Conservation (phyloP, 345 rosid species). For the Tarenaya hassleriana region DNA sequence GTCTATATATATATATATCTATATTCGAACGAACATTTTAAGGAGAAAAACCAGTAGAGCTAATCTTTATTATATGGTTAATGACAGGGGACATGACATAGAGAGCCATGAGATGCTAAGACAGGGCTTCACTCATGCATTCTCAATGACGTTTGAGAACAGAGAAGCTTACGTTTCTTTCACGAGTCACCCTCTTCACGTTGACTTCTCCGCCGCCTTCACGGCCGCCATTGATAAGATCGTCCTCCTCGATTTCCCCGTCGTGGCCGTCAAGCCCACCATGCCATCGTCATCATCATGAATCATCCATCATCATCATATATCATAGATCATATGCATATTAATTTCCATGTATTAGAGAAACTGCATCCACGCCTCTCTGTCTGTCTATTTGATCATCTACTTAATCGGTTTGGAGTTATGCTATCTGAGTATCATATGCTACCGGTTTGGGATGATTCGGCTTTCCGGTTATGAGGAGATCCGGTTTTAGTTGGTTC, state of each 20-base stretch:
- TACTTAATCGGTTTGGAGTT: too few relatives aligned
- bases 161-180: constrained; percentile 70
- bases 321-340: too few relatives aligned
- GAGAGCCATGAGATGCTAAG: constrained; percentile 86
- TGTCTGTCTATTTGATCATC: too few relatives aligned
- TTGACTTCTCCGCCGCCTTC: constrained; percentile 71
- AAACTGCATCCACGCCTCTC: too few relatives aligned
- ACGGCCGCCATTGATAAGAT: constrained; percentile 70
- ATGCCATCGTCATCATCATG: too few relatives aligned
- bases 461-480: too few relatives aligned
- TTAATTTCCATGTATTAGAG: too few relatives aligned
- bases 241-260: constrained; percentile 64
- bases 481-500: too few relatives aligned
- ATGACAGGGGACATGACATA: constrained; percentile 67
- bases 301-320: too few relatives aligned
- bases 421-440: too few relatives aligned
- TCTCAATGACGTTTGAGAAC: constrained; percentile 67
- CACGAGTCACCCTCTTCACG: constrained; percentile 58
- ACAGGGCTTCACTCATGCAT: constrained; percentile 84
- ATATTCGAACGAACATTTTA: neutral
- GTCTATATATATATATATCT: neutral
- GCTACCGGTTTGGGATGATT: too few relatives aligned
- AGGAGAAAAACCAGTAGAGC: neutral
- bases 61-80: constrained; percentile 10
- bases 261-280: constrained; percentile 43